Evolutionary conservation across 1,284 basidiomycete species (phyloP).

Genomic region (Agaricales sp.): DNA sequence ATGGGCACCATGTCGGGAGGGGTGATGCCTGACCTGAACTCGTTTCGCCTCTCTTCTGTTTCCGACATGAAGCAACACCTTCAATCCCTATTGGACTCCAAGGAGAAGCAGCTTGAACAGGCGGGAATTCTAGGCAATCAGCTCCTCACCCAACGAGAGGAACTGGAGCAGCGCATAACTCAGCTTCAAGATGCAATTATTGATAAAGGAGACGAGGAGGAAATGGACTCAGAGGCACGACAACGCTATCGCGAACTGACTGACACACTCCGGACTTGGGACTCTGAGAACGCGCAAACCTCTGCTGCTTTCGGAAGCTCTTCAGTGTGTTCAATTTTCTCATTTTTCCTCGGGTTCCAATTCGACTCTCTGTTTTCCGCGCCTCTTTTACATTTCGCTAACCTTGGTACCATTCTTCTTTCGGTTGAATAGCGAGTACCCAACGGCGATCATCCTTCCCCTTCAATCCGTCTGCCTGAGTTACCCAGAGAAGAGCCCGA

Average conservation of each 20-base stretch:
- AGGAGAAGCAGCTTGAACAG: slow-evolving; percentile 84
- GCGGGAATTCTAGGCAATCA: slow-evolving; percentile 86
- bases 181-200: slow-evolving; percentile 63
- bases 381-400: slow-evolving; percentile 3
- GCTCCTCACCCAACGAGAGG: slow-evolving; percentile 83
- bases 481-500: slow-evolving; percentile 33
- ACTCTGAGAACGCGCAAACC: slow-evolving; percentile 73
- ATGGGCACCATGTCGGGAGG: slow-evolving; percentile 2
- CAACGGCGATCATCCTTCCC: slow-evolving; percentile 25
- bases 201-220: slow-evolving; percentile 46
- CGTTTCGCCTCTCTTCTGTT: slow-evolving; percentile 29
- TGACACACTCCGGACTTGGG: slow-evolving; percentile 72
- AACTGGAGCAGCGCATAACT: slow-evolving; percentile 79
- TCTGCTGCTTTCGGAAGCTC: slow-evolving; percentile 55
- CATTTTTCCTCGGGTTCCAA: neutral
- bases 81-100: slow-evolving; percentile 74
- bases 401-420: slow-evolving; percentile 5
- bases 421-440: slow-evolving; percentile 18
- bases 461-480: slow-evolving; percentile 26
- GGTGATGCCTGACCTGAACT: neutral
- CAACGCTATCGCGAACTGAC: slow-evolving; percentile 70
- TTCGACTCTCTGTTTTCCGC: slow-evolving; percentile 4
- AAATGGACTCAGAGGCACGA: slow-evolving; percentile 56
- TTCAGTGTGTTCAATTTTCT: slow-evolving; percentile 37
- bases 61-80: slow-evolving; percentile 68